These are phyloP conservation scores for Mortierella sp. DNA, from an alignment of 371 early-diverging fungal species.

Conservation along the genomic window DNA sequence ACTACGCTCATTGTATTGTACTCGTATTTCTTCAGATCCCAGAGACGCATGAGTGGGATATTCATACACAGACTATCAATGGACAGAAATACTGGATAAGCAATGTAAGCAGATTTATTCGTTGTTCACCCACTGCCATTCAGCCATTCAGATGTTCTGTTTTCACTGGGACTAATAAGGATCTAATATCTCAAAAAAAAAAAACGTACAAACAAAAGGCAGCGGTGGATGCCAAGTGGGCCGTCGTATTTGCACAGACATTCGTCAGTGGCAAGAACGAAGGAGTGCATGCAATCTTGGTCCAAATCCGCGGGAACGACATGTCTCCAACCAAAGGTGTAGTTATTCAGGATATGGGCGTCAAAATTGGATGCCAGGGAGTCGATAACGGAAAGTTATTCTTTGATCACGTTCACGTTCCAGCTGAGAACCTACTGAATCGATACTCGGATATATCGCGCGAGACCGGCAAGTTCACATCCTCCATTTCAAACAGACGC, in stretches of 20 bases:
- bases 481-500: conserved; percentile 63
- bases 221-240: conserved; percentile 72
- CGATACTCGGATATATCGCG: conserved; percentile 70
- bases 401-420: conserved; percentile 66
- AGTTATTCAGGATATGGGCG: conserved; percentile 75
- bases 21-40: conserved; percentile 44
- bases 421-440: conserved; percentile 74
- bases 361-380: conserved; percentile 66
- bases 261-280: conserved; percentile 70
- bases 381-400: conserved; percentile 71
- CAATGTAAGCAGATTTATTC: neutral
- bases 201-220: conserved; percentile 24
- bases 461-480: conserved; percentile 62
- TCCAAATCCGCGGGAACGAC: conserved; percentile 72
- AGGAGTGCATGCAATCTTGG: conserved; percentile 71
- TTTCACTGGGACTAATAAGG: too few relatives aligned
- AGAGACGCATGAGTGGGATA: conserved; percentile 73
- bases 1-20: neutral
- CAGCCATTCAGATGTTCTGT: too few relatives aligned
- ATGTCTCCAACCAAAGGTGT: conserved; percentile 62
- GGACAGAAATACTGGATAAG: conserved; percentile 81
- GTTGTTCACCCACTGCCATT: too few relatives aligned
- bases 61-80: conserved; percentile 73
- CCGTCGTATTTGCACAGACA: conserved; percentile 77
- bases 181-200: neutral